These are phyloP conservation scores for Shiraia sp. DNA, from an alignment of 2,329 filamentous ascomycete species.

Conservation along the genomic window DNA sequence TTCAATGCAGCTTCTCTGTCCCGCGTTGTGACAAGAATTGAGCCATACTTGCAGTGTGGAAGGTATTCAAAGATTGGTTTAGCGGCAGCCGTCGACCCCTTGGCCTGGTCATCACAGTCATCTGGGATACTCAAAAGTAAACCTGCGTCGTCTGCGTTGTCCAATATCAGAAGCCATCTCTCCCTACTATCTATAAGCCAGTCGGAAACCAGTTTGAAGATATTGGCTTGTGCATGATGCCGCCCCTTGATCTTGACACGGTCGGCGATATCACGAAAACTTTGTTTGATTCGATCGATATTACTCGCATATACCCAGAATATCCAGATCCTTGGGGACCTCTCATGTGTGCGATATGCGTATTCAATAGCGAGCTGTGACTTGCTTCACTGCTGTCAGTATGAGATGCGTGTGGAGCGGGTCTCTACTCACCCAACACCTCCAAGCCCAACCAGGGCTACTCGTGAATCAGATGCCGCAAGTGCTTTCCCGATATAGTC, in stretches of 20 bases:
- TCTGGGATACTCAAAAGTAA: slow-evolving; percentile 3
- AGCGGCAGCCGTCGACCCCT: no score
- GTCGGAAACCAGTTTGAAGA: slow-evolving; percentile 14
- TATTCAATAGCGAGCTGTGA: slow-evolving; percentile 19
- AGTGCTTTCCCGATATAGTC: slow-evolving; percentile 9
- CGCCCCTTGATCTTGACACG: slow-evolving; percentile 13
- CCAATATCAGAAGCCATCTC: slow-evolving; percentile 20
- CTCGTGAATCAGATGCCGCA: slow-evolving; percentile 11
- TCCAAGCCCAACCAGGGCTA: slow-evolving; percentile 31
- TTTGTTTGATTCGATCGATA: slow-evolving; percentile 16
- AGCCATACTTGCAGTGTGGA: slow-evolving; percentile 9
- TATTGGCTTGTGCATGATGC: slow-evolving; percentile 9
- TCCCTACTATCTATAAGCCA: slow-evolving; percentile 5
- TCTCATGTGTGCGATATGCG: slow-evolving; percentile 8
- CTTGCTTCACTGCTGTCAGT: slow-evolving; percentile 11
- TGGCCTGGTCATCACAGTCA: no score
- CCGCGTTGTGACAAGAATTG: slow-evolving; percentile 17
- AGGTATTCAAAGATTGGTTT: slow-evolving; percentile 8
- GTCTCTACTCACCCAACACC: slow-evolving; percentile 23
- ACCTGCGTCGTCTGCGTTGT: slow-evolving; percentile 19
- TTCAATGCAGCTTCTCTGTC: slow-evolving; percentile 10
- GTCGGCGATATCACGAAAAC: slow-evolving; percentile 20
- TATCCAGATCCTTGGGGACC: slow-evolving; percentile 17
- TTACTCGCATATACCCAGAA: slow-evolving; percentile 18
- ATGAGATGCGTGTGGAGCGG: neutral